Percentiles rank a stretch among this genome's conserved stretches.
Conservation (phyloP, 192 early-diverging fungal genomes). For the Dissophora ornata region DNA sequence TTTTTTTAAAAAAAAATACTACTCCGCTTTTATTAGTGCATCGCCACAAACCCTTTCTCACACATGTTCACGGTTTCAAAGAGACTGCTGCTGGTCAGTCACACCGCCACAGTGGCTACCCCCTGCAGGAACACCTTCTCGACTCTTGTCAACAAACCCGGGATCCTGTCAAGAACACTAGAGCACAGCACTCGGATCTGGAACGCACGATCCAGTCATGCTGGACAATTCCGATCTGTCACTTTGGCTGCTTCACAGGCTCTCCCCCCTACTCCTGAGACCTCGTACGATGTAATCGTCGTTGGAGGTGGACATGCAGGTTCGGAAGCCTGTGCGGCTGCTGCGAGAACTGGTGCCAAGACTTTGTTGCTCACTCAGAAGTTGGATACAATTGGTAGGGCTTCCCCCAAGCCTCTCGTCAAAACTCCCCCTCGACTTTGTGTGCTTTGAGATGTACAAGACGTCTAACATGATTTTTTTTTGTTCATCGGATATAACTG, state of each 20-base stretch:
- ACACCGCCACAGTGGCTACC: slow-evolving; percentile 5
- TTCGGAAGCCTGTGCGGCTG: slow-evolving; percentile 82
- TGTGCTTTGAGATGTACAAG: too few species aligned
- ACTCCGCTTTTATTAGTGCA: too few species aligned
- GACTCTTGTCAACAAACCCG: background rate
- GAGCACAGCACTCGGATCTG: background rate
- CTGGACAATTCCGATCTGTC: slow-evolving; percentile 36
- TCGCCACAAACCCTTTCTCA: too few species aligned
- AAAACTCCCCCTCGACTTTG: too few species aligned
- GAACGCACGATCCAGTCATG: background rate
- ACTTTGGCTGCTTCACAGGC: slow-evolving; percentile 48
- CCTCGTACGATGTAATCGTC: slow-evolving; percentile 76
- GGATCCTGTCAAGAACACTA: background rate
- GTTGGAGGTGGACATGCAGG: slow-evolving; percentile 90
- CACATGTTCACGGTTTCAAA: slow-evolving; percentile 39
- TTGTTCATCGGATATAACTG: too few species aligned
- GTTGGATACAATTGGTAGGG: slow-evolving; percentile 76
- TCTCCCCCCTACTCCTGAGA: slow-evolving; percentile 39
- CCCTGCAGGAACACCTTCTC: slow-evolving; percentile 21
- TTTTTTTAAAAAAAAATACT: too few species aligned
- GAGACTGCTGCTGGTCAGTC: slow-evolving; percentile 28
- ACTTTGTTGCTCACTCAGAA: slow-evolving; percentile 81
- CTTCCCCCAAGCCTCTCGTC: too few species aligned
- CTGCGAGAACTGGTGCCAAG: slow-evolving; percentile 77
- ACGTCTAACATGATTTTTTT: too few species aligned